Conservation (phyloP, 2,329 filamentous ascomycete genomes). For the Ceratocystis diversiconidia region DNA sequence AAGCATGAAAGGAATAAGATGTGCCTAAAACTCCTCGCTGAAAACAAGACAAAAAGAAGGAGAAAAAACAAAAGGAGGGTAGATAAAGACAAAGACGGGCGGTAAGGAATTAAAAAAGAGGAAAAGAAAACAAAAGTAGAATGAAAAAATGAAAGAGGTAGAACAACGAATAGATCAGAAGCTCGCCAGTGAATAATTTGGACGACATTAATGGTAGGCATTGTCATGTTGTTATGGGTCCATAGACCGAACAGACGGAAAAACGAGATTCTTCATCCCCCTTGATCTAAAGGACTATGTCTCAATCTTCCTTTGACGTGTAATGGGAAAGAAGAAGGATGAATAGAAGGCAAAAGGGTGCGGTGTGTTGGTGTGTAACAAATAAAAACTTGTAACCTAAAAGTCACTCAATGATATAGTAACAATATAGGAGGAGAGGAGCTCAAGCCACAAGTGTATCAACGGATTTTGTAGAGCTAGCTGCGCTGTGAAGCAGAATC, state of each 20-base stretch:
- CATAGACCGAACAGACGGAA: no score
- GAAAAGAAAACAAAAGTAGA: not conserved
- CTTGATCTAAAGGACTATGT: no score
- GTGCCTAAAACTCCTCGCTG: conserved; percentile 15
- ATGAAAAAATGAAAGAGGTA: not conserved
- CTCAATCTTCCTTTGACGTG: no score
- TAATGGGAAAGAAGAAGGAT: no score
- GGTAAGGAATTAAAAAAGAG: not conserved
- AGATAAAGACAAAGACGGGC: not conserved
- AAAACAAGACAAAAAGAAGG: conserved; percentile 5
- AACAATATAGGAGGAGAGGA: not conserved
- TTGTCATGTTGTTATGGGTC: no score
- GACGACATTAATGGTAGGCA: no score
- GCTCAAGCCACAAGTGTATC: conserved; percentile 15
- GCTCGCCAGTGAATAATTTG: no score
- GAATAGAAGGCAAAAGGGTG: no score
- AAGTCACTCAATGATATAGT: not conserved
- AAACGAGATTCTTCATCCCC: no score
- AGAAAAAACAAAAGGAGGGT: not conserved
- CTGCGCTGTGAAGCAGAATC: conserved; percentile 11
- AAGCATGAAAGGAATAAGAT: not conserved
- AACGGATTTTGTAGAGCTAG: conserved; percentile 11
- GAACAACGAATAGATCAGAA: no score
- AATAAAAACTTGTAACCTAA: not conserved
- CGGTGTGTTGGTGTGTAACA: not conserved